phyloP scores from a whole-genome alignment of 306 rosid species.

The Cucumis hystrix region DNA sequence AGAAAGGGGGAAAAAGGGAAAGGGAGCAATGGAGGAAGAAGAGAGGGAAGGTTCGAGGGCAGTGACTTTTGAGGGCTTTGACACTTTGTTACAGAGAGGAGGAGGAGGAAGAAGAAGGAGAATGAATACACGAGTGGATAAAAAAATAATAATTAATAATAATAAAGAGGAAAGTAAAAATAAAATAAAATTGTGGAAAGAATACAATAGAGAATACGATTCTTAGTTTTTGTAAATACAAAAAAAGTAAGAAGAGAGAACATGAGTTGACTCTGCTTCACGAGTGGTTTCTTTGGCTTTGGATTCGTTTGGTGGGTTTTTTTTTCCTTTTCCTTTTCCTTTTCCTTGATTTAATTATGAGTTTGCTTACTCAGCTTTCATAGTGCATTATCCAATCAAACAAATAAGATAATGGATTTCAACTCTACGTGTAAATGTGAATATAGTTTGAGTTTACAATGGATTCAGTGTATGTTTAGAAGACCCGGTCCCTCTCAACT shows the following conservation, averaged over 20 bases:
- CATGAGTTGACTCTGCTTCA: constrained; percentile 62
- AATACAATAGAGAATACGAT: not conserved
- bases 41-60: constrained; percentile 58
- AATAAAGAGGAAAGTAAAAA: not conserved
- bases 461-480: no score
- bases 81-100: constrained; percentile 17
- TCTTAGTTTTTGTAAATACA: not conserved
- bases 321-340: not conserved
- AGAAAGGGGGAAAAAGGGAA: constrained; percentile 14
- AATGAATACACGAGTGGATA: constrained; percentile 11
- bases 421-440: no score
- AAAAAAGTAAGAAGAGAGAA: not conserved
- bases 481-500: no score
- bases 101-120: not conserved
- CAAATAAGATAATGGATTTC: no score
- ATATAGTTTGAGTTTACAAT: no score
- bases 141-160: not conserved
- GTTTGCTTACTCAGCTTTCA: not conserved
- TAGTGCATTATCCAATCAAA: not conserved
- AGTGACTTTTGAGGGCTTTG: constrained; percentile 35
- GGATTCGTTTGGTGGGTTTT: constrained; percentile 39
- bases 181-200: not conserved
- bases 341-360: not conserved
- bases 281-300: constrained; percentile 17
- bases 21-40: constrained; percentile 22